Percentiles rank a stretch among this genome's conserved stretches.
phyloP scores from a whole-genome alignment of 345 rosid genomes.

The Erodium maritimum region DNA sequence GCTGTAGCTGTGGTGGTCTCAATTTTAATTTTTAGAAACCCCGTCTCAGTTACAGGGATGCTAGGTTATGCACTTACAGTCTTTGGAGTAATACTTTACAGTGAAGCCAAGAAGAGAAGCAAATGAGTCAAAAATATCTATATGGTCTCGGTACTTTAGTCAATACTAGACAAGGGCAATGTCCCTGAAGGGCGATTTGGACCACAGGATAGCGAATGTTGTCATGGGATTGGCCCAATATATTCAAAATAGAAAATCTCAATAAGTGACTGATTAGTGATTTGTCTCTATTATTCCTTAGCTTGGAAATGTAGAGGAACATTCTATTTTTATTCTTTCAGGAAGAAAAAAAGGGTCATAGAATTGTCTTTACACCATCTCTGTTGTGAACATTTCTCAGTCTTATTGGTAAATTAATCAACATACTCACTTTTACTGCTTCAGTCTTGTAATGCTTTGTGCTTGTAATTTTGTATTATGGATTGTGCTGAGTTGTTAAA shows the following conservation, averaged over 20 bases:
- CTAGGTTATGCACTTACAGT: slow-evolving; percentile 87
- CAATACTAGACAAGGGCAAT: not conserved
- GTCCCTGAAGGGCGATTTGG: not conserved
- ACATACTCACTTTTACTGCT: not conserved
- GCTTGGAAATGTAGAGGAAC: not conserved
- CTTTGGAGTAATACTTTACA: slow-evolving; percentile 81
- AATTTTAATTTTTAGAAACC: slow-evolving; percentile 87
- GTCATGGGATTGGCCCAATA: not conserved
- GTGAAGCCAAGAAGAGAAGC: slow-evolving; percentile 94
- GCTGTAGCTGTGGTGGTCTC: slow-evolving; percentile 98
- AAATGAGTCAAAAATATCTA: slow-evolving; percentile 26
- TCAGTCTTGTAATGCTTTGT: not conserved
- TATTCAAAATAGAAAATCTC: not conserved
- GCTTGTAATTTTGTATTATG: too few species aligned
- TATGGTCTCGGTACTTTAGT: not conserved
- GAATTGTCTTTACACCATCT: not conserved
- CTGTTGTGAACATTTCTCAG: not conserved
- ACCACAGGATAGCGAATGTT: not conserved
- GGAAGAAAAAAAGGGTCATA: not conserved
- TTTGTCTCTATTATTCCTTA: not conserved
- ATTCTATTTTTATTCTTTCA: not conserved
- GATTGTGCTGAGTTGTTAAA: too few species aligned
- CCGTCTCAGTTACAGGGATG: slow-evolving; percentile 97
- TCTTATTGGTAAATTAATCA: not conserved
- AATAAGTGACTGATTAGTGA: not conserved